Evolutionary conservation across 2,329 filamentous ascomycete genomes (phyloP).

Genomic region (Diplodia intermedia): DNA sequence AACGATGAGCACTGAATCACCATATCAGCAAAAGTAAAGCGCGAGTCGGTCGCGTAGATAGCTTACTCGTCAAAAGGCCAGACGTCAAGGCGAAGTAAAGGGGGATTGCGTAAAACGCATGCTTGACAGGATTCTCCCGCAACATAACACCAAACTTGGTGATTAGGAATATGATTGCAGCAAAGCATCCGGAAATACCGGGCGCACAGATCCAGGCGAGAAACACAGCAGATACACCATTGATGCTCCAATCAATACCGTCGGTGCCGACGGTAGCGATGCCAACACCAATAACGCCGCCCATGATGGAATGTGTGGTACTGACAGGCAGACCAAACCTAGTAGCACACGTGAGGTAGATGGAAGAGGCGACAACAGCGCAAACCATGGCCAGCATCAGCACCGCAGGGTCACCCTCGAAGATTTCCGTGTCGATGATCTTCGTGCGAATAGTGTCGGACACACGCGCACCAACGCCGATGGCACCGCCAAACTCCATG

Average conservation of each 20-base stretch:
- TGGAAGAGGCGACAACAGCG: conserved; percentile 58
- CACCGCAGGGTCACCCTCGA: conserved; percentile 54
- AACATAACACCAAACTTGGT: conserved; percentile 65
- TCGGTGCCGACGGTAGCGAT: conserved; percentile 60
- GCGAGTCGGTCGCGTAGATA: no score
- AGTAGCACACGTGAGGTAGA: conserved; percentile 62
- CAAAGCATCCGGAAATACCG: conserved; percentile 61
- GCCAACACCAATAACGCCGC: conserved; percentile 54
- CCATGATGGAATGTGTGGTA: conserved; percentile 59
- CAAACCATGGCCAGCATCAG: conserved; percentile 64
- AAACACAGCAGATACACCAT: conserved; percentile 65
- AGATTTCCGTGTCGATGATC: conserved; percentile 56
- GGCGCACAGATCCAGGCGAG: conserved; percentile 68
- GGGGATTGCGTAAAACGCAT: conserved; percentile 61
- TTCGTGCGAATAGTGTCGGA: conserved; percentile 58
- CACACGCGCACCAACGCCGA: conserved; percentile 50
- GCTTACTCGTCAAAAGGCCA: conserved; percentile 56
- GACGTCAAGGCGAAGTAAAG: conserved; percentile 65
- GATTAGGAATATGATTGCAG: conserved; percentile 61
- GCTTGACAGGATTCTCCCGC: conserved; percentile 60
- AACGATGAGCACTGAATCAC: conserved; percentile 45
- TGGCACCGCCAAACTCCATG: conserved; percentile 56
- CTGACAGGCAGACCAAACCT: conserved; percentile 60
- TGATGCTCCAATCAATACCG: conserved; percentile 64
- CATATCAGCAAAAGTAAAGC: no score